phyloP scores from a whole-genome alignment of 73 alveolate genomes.

The Tetrahymena thermophila region DNA sequence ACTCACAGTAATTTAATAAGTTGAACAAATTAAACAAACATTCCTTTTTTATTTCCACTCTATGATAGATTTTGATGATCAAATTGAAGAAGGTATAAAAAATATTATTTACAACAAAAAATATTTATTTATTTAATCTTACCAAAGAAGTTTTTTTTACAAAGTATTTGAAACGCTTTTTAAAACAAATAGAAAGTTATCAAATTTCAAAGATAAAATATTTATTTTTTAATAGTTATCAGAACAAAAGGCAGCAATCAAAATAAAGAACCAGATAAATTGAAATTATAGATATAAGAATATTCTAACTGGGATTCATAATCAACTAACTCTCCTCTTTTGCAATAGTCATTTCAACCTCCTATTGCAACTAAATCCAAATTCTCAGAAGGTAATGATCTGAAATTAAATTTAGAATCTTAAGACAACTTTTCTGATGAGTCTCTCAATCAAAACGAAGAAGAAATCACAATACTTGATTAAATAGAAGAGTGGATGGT shows the following conservation, averaged over 20 bases:
- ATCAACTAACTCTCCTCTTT: neutral
- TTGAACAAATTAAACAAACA: neutral
- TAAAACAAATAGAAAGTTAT: neutral
- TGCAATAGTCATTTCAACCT: neutral
- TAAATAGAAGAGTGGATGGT: neutral
- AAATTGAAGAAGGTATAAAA: neutral
- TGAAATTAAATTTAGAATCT: neutral
- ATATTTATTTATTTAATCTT: neutral
- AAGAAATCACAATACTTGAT: neutral
- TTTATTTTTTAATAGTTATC: neutral
- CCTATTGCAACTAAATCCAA: neutral
- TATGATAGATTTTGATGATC: neutral
- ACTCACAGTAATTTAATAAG: neutral
- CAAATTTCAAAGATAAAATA: too few species aligned
- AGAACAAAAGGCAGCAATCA: neutral
- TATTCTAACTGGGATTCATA: neutral
- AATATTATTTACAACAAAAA: neutral
- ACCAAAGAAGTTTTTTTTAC: neutral
- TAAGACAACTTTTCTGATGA: neutral
- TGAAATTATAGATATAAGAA: neutral
- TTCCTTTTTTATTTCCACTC: neutral
- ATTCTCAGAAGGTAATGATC: neutral
- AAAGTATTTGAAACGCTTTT: neutral
- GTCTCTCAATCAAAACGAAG: neutral
- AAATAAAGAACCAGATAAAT: neutral